phyloP scores from a whole-genome alignment of 1,139 yeast species.

The Spathaspora jeffriesii region DNA sequence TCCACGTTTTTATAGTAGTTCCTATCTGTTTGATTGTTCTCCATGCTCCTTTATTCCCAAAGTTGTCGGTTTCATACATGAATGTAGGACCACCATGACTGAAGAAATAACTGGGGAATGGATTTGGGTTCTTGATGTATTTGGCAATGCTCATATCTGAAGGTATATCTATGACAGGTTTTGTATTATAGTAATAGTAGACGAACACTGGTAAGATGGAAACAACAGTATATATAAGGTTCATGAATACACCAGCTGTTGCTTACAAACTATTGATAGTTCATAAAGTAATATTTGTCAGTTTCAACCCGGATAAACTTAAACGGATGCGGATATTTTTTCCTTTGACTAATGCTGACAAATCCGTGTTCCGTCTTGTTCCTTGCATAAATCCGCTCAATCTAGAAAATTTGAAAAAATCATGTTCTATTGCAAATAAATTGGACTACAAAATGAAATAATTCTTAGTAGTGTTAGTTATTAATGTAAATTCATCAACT shows the following conservation, averaged over 20 bases:
- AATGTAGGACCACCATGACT: constrained; percentile 85
- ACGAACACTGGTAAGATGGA: background rate
- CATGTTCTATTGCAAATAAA: background rate
- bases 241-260: background rate
- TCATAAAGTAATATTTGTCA: background rate
- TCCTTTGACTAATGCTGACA: background rate
- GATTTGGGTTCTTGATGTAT: constrained; percentile 18
- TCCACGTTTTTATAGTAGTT: constrained; percentile 43
- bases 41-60: constrained; percentile 61
- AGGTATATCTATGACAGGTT: background rate
- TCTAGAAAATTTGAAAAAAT: background rate
- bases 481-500: too few species aligned
- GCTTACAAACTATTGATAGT: background rate
- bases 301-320: background rate
- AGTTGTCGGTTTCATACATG: constrained; percentile 47
- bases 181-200: background rate
- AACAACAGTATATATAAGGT: background rate
- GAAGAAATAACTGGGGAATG: constrained; percentile 61
- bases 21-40: constrained; percentile 53
- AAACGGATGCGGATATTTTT: background rate
- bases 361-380: background rate
- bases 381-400: background rate
- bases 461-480: too few species aligned
- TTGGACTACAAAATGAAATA: too few species aligned
- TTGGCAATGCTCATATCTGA: constrained; percentile 6